phyloP scores from a whole-genome alignment of 345 rosid species.

The Pistacia atlantica region DNA sequence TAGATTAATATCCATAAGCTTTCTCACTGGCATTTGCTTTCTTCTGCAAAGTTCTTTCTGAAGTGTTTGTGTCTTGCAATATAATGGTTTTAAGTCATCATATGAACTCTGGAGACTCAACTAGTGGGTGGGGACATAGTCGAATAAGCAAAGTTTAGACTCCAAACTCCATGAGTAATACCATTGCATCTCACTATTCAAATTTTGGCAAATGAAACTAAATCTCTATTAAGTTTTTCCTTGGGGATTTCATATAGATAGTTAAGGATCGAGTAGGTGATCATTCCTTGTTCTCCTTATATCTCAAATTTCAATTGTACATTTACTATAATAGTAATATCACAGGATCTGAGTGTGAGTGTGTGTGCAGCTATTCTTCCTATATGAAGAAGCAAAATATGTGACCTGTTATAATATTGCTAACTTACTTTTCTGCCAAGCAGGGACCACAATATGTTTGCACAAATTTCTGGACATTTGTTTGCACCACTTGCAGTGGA shows the following conservation, averaged over 20 bases:
- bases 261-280: background rate
- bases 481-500: slow-evolving; percentile 97
- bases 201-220: background rate
- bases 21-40: background rate
- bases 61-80: background rate
- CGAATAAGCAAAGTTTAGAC: background rate
- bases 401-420: slow-evolving; percentile 4
- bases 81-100: background rate
- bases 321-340: background rate
- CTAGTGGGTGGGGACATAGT: background rate
- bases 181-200: background rate
- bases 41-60: background rate
- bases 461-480: slow-evolving; percentile 92
- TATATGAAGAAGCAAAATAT: background rate
- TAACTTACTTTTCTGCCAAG: slow-evolving; percentile 25
- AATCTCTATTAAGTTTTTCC: background rate
- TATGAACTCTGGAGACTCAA: background rate
- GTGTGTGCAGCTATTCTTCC: background rate
- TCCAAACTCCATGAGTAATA: background rate
- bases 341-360: slow-evolving; percentile 9
- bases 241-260: background rate
- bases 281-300: background rate
- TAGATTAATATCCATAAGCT: background rate
- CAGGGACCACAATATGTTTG: slow-evolving; percentile 99
- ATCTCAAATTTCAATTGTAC: background rate